Evolutionary conservation across 2,329 filamentous ascomycete genomes (phyloP).

Genomic region (Stylonectria norvegica): DNA sequence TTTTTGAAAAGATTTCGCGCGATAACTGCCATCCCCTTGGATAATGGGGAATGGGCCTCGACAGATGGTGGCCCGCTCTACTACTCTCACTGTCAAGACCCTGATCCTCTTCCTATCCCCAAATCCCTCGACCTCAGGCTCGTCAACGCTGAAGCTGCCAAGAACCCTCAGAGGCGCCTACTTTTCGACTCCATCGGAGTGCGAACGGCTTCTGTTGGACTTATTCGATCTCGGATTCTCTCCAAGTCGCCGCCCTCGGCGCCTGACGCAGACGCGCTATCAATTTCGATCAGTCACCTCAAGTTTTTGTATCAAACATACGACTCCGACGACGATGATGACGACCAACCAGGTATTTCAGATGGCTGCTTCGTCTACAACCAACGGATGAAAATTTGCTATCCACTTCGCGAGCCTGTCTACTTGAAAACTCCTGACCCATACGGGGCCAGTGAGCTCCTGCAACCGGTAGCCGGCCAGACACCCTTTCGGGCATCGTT

Average conservation of each 20-base stretch:
- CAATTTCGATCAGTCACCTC: constrained; percentile 8
- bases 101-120: constrained; percentile 9
- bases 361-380: constrained; percentile 6
- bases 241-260: not conserved
- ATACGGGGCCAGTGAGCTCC: constrained; percentile 8
- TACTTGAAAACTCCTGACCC: constrained; percentile 15
- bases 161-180: constrained; percentile 8
- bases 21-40: constrained; percentile 14
- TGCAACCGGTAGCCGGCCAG: no score
- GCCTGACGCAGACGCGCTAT: not conserved
- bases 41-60: constrained; percentile 16
- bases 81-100: constrained; percentile 9
- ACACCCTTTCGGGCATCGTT: constrained; percentile 3
- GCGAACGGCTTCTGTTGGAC: constrained; percentile 6
- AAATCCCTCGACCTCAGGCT: constrained; percentile 10
- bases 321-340: not conserved
- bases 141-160: constrained; percentile 8
- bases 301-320: constrained; percentile 20
- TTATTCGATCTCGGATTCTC: constrained; percentile 6
- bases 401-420: constrained; percentile 1
- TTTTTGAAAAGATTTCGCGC: not conserved
- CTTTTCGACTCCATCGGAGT: constrained; percentile 16
- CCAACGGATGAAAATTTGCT: constrained; percentile 1
- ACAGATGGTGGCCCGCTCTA: constrained; percentile 5
- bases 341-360: not conserved